These are phyloP conservation scores for Cucurbita pepo DNA, from an alignment of 306 rosid genomes.

Conservation along the genomic window DNA sequence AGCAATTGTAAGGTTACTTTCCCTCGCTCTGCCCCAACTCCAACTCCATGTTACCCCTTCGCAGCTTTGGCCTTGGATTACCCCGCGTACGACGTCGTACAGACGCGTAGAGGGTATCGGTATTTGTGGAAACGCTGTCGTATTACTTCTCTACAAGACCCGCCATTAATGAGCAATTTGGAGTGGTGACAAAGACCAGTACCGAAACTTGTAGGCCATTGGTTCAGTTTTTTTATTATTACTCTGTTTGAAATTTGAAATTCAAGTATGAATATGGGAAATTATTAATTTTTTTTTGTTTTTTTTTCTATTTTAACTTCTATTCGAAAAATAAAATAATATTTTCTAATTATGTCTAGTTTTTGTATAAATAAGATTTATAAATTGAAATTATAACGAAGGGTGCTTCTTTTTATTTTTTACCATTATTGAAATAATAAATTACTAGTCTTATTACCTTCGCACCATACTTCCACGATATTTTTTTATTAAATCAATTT, in stretches of 20 bases:
- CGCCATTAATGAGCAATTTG: constrained; percentile 2
- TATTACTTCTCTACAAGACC: background rate
- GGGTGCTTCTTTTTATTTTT: too few relatives aligned
- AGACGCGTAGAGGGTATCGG: background rate
- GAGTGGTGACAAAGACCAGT: background rate
- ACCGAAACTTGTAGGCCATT: background rate
- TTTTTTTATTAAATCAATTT: too few relatives aligned
- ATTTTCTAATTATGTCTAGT: background rate
- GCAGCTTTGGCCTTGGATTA: background rate
- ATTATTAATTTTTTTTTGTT: background rate
- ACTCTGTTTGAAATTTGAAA: constrained; percentile 6
- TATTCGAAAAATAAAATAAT: background rate
- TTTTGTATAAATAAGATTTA: background rate
- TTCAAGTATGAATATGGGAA: background rate
- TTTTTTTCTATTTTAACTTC: background rate
- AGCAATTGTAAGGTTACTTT: constrained; percentile 6
- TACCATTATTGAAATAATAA: too few relatives aligned
- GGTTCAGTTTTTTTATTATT: background rate
- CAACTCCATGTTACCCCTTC: background rate
- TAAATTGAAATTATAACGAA: background rate
- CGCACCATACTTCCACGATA: too few relatives aligned
- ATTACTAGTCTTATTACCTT: too few relatives aligned
- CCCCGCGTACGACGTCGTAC: constrained; percentile 1
- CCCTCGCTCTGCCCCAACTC: constrained; percentile 2
- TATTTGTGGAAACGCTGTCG: constrained; percentile 2